Percentiles rank a stretch among this genome's conserved stretches.
Conservation (phyloP, 2,329 filamentous ascomycete genomes). For the Calonectria crousiana region DNA sequence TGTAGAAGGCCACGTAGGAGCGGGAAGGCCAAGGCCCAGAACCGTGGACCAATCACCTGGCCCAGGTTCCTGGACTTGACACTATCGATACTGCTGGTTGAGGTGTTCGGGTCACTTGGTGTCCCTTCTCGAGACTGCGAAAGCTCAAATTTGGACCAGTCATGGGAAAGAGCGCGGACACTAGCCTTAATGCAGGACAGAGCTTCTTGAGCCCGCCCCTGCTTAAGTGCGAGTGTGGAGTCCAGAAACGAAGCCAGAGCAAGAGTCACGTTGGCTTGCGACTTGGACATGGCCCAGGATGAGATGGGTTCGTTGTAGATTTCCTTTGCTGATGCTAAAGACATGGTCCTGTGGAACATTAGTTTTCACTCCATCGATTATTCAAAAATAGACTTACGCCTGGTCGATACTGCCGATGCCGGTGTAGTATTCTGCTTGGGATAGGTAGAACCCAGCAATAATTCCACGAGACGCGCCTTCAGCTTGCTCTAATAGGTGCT, state of each 20-base stretch:
- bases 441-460: slow-evolving; percentile 71
- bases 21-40: slow-evolving; percentile 83
- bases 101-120: slow-evolving; percentile 45
- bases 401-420: slow-evolving; percentile 74
- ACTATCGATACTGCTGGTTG: slow-evolving; percentile 45
- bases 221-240: slow-evolving; percentile 74
- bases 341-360: slow-evolving; percentile 41
- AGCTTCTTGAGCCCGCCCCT: slow-evolving; percentile 69
- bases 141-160: slow-evolving; percentile 66
- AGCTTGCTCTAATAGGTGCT: slow-evolving; percentile 58
- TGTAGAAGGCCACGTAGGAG: slow-evolving; percentile 79
- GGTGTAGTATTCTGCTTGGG: slow-evolving; percentile 80
- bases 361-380: slow-evolving; percentile 18
- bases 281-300: slow-evolving; percentile 50
- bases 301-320: slow-evolving; percentile 47
- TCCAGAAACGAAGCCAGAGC: slow-evolving; percentile 64
- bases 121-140: slow-evolving; percentile 30
- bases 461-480: slow-evolving; percentile 54
- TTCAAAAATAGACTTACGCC: slow-evolving; percentile 55
- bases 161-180: slow-evolving; percentile 67
- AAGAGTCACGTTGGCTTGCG: slow-evolving; percentile 47
- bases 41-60: slow-evolving; percentile 64
- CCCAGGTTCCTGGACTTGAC: slow-evolving; percentile 40
- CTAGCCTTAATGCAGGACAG: slow-evolving; percentile 68
- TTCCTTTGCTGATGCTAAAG: slow-evolving; percentile 55